A percentile compares a stretch with the other conserved stretches of the same genome.
phyloP scores from a whole-genome alignment of 768 basidiomycete genomes.

The Hypholoma fasciculare region DNA sequence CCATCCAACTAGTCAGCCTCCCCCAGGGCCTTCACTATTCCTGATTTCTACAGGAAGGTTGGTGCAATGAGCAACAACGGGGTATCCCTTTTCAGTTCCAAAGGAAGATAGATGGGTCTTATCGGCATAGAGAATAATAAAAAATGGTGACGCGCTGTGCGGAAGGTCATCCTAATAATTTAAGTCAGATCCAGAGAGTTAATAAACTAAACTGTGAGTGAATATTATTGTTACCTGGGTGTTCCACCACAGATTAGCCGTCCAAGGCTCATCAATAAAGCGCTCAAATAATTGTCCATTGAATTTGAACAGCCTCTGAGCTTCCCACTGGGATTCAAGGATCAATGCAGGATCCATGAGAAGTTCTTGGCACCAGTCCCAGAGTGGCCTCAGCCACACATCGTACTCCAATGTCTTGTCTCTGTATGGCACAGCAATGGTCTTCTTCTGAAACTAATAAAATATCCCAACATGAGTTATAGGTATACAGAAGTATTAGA shows the following conservation, averaged over 20 bases:
- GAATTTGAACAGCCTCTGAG: constrained; percentile 20
- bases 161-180: constrained; percentile 15
- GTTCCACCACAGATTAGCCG: constrained; percentile 34
- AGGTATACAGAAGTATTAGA: background rate
- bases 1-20: constrained; percentile 36
- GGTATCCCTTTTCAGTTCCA: constrained; percentile 36
- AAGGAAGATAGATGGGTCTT: constrained; percentile 38
- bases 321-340: constrained; percentile 19
- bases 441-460: constrained; percentile 9
- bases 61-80: constrained; percentile 29
- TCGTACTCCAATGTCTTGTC: constrained; percentile 1
- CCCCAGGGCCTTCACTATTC: constrained; percentile 32
- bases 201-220: too few relatives aligned
- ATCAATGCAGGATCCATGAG: constrained; percentile 22
- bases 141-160: constrained; percentile 22
- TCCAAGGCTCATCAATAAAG: constrained; percentile 37
- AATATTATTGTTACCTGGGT: too few relatives aligned
- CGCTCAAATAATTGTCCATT: constrained; percentile 26
- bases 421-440: constrained; percentile 5
- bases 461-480: too few relatives aligned
- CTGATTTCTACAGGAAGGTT: constrained; percentile 31
- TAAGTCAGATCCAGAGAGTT: too few relatives aligned
- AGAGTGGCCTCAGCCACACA: constrained; percentile 4
- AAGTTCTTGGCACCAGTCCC: constrained; percentile 21
- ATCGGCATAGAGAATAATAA: constrained; percentile 40